phyloP scores from a whole-genome alignment of 331 rosid species.

The Rosa hybrid region DNA sequence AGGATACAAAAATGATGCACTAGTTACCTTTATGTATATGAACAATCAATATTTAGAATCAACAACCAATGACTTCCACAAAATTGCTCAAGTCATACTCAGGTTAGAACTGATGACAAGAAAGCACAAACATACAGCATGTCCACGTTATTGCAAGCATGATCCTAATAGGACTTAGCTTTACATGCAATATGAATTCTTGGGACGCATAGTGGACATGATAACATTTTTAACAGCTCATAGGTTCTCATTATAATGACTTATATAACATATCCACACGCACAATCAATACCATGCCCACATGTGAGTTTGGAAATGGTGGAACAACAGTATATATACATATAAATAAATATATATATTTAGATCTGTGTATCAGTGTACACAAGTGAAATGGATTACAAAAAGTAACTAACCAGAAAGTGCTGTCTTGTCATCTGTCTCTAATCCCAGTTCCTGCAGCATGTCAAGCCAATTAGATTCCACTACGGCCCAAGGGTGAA shows the following conservation, averaged over 20 bases:
- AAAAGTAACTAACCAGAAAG: constrained; percentile 72
- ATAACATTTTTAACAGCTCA: neutral
- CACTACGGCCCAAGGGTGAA: constrained; percentile 15
- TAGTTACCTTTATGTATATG: constrained; percentile 7
- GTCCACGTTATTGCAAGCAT: neutral
- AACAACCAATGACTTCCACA: neutral
- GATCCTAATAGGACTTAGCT: neutral
- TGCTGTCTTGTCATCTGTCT: constrained; percentile 98
- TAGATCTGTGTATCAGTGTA: neutral
- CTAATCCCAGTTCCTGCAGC: constrained; percentile 88
- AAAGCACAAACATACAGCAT: constrained; percentile 6
- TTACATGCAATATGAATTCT: neutral
- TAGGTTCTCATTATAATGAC: neutral
- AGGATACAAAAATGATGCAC: constrained; percentile 24
- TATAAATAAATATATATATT: neutral
- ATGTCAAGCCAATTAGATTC: constrained; percentile 20
- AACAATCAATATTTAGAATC: constrained; percentile 22
- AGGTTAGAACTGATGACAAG: constrained; percentile 11
- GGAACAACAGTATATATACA: neutral
- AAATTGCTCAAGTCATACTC: neutral
- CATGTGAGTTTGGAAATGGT: neutral
- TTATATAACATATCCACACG: neutral
- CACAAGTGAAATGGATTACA: neutral
- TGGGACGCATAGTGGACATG: neutral
- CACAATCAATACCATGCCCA: neutral